Conservation (phyloP, 129 eudicot genomes). For the Artemisia annua region DNA sequence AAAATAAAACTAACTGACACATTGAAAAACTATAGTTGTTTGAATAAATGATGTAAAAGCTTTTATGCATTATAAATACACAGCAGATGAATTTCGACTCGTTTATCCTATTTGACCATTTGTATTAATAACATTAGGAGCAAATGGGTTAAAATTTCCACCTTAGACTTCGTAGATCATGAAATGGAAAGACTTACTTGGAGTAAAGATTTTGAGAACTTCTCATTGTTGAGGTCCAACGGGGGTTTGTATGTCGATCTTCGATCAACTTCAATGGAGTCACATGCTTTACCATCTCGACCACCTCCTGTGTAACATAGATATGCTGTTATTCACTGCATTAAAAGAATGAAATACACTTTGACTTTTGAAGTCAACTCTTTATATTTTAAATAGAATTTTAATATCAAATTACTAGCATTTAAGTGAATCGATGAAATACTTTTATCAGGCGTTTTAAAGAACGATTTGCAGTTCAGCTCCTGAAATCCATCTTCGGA, state of each 20-base stretch:
- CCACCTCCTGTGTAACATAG: constrained; percentile 29
- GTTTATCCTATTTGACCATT: too few relatives aligned
- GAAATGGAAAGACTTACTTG: constrained; percentile 38
- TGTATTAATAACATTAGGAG: not conserved
- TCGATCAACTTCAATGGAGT: too few relatives aligned
- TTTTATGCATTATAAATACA: too few relatives aligned
- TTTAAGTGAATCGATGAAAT: constrained; percentile 16
- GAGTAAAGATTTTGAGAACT: constrained; percentile 32
- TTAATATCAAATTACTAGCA: not conserved
- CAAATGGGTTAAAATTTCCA: not conserved
- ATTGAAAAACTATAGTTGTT: too few relatives aligned
- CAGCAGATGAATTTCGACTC: too few relatives aligned
- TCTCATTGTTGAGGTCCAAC: constrained; percentile 24
- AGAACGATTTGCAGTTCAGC: constrained; percentile 25
- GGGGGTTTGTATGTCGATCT: constrained; percentile 43
- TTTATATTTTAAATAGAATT: not conserved
- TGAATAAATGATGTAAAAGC: too few relatives aligned
- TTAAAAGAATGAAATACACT: constrained; percentile 1
- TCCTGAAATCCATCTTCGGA: constrained; percentile 42
- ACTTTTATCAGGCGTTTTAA: constrained; percentile 24
- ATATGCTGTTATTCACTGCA: not conserved
- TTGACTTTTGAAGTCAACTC: constrained; percentile 33
- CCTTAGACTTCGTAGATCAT: not conserved
- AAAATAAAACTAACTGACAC: too few relatives aligned
- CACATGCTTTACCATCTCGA: not conserved